Evolutionary conservation across 257 asterid species (phyloP).

Genomic region (Petunia secreta): DNA sequence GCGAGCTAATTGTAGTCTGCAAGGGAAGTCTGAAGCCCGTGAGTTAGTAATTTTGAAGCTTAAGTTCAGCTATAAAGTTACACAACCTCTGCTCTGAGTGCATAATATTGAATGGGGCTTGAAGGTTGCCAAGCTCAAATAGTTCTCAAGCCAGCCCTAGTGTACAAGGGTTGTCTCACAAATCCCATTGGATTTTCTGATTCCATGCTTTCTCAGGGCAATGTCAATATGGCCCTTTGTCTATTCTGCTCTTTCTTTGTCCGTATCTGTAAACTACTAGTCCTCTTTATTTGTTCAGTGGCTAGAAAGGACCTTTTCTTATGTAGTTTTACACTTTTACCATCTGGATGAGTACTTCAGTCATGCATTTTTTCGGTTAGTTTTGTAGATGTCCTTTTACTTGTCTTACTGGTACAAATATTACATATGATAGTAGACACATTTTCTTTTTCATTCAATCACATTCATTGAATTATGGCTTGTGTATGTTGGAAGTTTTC

Average conservation of each 20-base stretch:
- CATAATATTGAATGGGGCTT: not conserved
- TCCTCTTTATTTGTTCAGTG: not conserved
- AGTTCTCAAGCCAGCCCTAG: not conserved
- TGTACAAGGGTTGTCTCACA: not conserved
- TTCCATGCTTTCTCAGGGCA: not conserved
- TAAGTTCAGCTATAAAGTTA: not conserved
- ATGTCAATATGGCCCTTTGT: not conserved
- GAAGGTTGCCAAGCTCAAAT: slow-evolving; percentile 17
- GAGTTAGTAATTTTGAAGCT: not conserved
- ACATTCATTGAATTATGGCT: not conserved
- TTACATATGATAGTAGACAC: too few species aligned
- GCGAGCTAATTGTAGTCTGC: not conserved
- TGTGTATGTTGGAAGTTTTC: not conserved
- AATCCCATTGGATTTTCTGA: not conserved
- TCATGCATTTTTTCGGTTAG: too few species aligned
- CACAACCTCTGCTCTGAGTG: not conserved
- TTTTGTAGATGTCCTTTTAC: too few species aligned
- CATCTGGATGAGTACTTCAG: too few species aligned
- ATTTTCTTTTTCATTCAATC: too few species aligned
- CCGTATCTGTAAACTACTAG: not conserved
- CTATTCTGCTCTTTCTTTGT: not conserved
- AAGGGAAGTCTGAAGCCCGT: not conserved
- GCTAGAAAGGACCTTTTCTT: not conserved
- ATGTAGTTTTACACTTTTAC: not conserved
- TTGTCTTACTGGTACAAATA: too few species aligned